These are phyloP conservation scores for Pseudogymnoascus sp. DNA, from an alignment of 2,329 filamentous ascomycete genomes.

Conservation along the genomic window DNA sequence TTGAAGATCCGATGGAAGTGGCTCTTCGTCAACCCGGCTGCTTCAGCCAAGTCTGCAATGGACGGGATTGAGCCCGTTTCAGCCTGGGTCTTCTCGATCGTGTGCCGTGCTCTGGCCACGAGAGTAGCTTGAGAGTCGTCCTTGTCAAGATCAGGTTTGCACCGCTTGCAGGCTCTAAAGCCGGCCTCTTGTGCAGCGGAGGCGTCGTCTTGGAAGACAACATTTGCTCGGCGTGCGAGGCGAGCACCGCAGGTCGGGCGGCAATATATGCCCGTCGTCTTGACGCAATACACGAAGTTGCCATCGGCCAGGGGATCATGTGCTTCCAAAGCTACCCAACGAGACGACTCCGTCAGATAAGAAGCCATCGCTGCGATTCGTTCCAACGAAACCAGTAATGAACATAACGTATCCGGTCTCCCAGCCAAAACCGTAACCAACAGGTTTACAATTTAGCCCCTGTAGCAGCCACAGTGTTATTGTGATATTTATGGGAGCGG, in stretches of 20 bases:
- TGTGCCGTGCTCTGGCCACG: constrained; percentile 32
- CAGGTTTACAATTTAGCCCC: no score
- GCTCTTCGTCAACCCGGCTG: constrained; percentile 47
- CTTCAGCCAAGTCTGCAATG: constrained; percentile 41
- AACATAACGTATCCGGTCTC: no score
- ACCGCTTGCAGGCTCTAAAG: constrained; percentile 52
- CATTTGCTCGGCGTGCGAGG: constrained; percentile 53
- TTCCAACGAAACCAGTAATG: no score
- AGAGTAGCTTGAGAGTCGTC: constrained; percentile 38
- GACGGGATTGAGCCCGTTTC: constrained; percentile 21
- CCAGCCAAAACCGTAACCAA: no score
- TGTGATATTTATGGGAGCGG: no score
- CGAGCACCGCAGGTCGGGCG: constrained; percentile 54
- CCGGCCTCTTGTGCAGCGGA: constrained; percentile 40
- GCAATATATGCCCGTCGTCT: constrained; percentile 47
- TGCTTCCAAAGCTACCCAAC: constrained; percentile 22
- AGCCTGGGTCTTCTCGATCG: constrained; percentile 10
- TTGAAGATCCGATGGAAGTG: constrained; percentile 55
- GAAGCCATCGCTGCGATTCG: not conserved
- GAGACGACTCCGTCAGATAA: constrained; percentile 12
- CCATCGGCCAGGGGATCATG: constrained; percentile 33
- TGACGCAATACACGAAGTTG: constrained; percentile 43
- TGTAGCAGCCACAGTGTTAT: no score
- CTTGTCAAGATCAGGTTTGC: constrained; percentile 35
- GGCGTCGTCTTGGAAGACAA: constrained; percentile 44